These are phyloP conservation scores for Arthrocladium fulminans DNA, from an alignment of 2,329 filamentous ascomycete species.

Conservation along the genomic window DNA sequence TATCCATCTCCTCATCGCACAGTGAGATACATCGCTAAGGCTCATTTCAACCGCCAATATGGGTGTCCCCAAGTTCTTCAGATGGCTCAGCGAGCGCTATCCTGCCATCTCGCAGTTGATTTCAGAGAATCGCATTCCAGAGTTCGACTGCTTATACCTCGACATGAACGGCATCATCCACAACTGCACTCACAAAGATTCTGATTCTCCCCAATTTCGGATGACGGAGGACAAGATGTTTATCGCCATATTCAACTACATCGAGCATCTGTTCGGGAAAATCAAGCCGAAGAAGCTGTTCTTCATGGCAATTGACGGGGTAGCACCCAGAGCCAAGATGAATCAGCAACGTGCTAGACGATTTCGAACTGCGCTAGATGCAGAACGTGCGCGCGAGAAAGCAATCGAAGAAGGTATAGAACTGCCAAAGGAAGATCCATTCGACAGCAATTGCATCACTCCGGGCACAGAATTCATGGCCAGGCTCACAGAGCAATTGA, in stretches of 20 bases:
- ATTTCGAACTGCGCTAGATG: slow-evolving; percentile 89
- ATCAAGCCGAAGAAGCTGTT: slow-evolving; percentile 98
- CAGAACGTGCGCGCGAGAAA: slow-evolving; percentile 82
- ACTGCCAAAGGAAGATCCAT: slow-evolving; percentile 88
- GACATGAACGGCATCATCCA: slow-evolving; percentile 99
- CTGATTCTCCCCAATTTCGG: slow-evolving; percentile 81
- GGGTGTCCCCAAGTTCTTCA: slow-evolving; percentile 83
- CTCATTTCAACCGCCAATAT: slow-evolving; percentile 32
- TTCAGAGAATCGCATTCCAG: slow-evolving; percentile 95
- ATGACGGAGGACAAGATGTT: slow-evolving; percentile 99
- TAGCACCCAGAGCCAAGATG: slow-evolving; percentile 97
- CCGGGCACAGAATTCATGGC: slow-evolving; percentile 97
- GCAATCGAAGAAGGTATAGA: slow-evolving; percentile 81
- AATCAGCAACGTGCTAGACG: slow-evolving; percentile 95
- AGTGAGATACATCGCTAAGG: background rate
- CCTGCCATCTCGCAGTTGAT: slow-evolving; percentile 97
- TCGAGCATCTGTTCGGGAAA: slow-evolving; percentile 95
- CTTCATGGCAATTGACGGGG: slow-evolving; percentile 98
- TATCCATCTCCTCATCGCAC: background rate
- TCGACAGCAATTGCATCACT: slow-evolving; percentile 98
- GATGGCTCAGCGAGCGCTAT: slow-evolving; percentile 99
- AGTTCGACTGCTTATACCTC: slow-evolving; percentile 90
- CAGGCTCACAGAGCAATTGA: slow-evolving; percentile 82
- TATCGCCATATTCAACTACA: slow-evolving; percentile 99
- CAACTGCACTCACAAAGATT: slow-evolving; percentile 97